Evolutionary conservation across 2,329 filamentous ascomycete genomes (phyloP).

Genomic region (Lecanicillium sp.): DNA sequence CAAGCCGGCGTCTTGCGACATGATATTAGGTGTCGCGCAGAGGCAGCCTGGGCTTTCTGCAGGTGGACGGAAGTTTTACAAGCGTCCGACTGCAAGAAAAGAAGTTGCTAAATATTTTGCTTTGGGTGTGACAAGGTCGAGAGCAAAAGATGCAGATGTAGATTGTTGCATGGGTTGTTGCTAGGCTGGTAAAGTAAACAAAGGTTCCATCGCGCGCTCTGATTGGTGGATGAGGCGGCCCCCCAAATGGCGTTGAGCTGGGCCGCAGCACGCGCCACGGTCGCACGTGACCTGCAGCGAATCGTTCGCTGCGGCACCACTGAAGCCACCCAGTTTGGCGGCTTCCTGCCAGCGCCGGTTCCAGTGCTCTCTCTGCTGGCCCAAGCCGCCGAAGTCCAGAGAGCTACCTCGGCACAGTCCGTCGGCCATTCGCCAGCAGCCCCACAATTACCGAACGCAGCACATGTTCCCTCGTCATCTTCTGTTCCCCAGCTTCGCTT

Average conservation of each 20-base stretch:
- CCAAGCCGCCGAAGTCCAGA: slow-evolving; percentile 1
- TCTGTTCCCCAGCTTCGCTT: slow-evolving; percentile 8
- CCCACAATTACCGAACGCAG: slow-evolving; percentile 22
- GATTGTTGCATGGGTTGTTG: slow-evolving; percentile 25
- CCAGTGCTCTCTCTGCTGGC: background rate
- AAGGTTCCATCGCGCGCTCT: slow-evolving; percentile 19
- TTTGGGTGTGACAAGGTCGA: slow-evolving; percentile 16
- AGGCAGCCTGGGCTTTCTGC: background rate
- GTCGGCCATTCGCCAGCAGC: slow-evolving; percentile 19
- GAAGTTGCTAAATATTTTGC: background rate
- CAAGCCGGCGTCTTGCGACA: slow-evolving; percentile 82
- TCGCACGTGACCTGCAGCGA: slow-evolving; percentile 22
- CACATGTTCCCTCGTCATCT: slow-evolving; percentile 25
- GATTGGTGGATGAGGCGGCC: slow-evolving; percentile 12
- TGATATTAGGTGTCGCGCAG: slow-evolving; percentile 28
- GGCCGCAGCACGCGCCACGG: slow-evolving; percentile 12
- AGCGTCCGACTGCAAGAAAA: slow-evolving; percentile 3
- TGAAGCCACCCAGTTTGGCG: background rate
- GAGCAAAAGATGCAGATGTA: slow-evolving; percentile 2
- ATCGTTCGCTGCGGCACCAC: background rate
- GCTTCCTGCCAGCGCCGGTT: background rate
- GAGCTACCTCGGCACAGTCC: slow-evolving; percentile 24
- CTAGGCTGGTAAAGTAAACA: slow-evolving; percentile 39
- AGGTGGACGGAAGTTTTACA: slow-evolving; percentile 15
- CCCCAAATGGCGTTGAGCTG: background rate